Evolutionary conservation across 2,329 filamentous ascomycete genomes (phyloP).

Genomic region (Madurella fahalii): DNA sequence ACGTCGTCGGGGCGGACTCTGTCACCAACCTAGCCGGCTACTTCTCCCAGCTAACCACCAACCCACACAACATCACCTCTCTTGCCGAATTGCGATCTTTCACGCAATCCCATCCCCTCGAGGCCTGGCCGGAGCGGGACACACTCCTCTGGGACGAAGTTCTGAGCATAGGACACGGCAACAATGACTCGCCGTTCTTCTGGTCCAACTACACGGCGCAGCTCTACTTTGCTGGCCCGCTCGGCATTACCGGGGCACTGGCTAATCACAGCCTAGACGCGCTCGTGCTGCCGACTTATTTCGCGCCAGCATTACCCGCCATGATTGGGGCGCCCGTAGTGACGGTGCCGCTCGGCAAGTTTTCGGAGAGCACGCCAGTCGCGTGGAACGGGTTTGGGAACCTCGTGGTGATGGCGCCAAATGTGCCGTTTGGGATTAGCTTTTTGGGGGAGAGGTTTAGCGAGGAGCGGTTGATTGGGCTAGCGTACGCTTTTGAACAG

Average conservation of each 20-base stretch:
- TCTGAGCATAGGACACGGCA: slow-evolving; percentile 49
- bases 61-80: slow-evolving; percentile 52
- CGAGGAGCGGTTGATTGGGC: slow-evolving; percentile 58
- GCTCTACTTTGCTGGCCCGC: slow-evolving; percentile 49
- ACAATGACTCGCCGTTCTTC: slow-evolving; percentile 48
- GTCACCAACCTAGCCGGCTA: slow-evolving; percentile 51
- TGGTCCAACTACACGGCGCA: slow-evolving; percentile 55
- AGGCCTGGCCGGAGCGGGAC: slow-evolving; percentile 56
- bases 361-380: slow-evolving; percentile 45
- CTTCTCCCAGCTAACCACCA: slow-evolving; percentile 49
- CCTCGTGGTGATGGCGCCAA: slow-evolving; percentile 51
- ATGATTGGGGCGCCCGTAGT: slow-evolving; percentile 58
- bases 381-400: slow-evolving; percentile 42
- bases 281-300: slow-evolving; percentile 54
- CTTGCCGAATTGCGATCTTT: slow-evolving; percentile 51
- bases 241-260: slow-evolving; percentile 58
- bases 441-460: slow-evolving; percentile 60
- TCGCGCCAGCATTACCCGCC: slow-evolving; percentile 47
- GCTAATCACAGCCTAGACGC: slow-evolving; percentile 55
- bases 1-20: slow-evolving; percentile 56
- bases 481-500: slow-evolving; percentile 68
- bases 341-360: slow-evolving; percentile 60
- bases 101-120: slow-evolving; percentile 48
- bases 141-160: slow-evolving; percentile 53
- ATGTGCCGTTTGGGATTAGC: slow-evolving; percentile 50